Evolutionary conservation across 306 rosid species (phyloP), one percentile per base, ranked within the genome.

Genomic region (Cicer pinnatifidum): DNA sequence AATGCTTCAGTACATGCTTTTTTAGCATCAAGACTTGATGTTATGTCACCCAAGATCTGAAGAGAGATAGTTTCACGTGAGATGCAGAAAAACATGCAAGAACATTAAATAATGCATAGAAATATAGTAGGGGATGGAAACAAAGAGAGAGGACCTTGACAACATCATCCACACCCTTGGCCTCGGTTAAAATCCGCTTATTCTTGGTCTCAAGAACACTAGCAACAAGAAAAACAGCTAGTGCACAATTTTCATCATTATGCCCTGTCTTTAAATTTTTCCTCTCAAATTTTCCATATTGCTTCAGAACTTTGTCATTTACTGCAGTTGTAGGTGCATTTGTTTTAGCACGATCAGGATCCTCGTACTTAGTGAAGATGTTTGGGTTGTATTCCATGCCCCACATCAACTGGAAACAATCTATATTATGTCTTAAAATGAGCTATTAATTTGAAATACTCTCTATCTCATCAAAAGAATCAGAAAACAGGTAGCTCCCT

Each of bases 371-470:
- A 72, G 82, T 11, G 85, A 89, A 93, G 76, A 86, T 80, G 83
- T 84, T 88, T 76, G 98, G 98, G 74, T 89, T 86, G 97, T 93
- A 93, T 82, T 93, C 98, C 98, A 93, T 93, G 75, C 83, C 93
- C 98, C 98, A 93, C 86, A 91, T 93, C 84, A 93, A 64, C 98
- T 93, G 92, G 89, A 93, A 93, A 83, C 85, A 91, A 86, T 84
- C 88, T 80, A 86, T 83, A 86, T 88, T 81, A 88, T 83, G 86
- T 83, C 88, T 83, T 81, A 81, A 82, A 85, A 75, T 82, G 82
- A 75, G 81, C 78, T 72, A 75, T 50, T 56, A 72, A 83, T 64
- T 38, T 35, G 79, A 81, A 60, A 76, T 73, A 69, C 56, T 17
- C 60, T 19, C 71, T 50, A 63, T 81, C 51, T 69, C 69, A 65